These are phyloP conservation scores for Ceratobasidium papillatum DNA, from an alignment of 1,284 basidiomycete genomes.

Conservation along the genomic window DNA sequence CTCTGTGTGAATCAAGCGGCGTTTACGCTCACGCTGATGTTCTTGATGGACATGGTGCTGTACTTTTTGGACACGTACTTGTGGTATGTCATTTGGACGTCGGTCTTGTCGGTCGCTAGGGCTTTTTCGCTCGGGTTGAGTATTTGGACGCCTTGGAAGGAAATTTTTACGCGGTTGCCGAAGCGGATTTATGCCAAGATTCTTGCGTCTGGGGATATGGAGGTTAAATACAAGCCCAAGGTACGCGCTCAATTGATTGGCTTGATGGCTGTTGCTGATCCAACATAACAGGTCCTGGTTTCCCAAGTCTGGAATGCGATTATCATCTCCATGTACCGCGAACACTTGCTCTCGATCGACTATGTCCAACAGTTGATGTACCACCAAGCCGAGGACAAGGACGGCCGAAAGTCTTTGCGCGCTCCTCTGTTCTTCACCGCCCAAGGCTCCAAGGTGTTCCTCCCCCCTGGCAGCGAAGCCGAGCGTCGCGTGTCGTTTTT, in stretches of 20 bases:
- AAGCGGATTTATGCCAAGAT: conserved; percentile 96
- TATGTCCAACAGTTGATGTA: conserved; percentile 95
- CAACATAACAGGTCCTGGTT: conserved; percentile 77
- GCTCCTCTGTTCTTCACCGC: conserved; percentile 96
- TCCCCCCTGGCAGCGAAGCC: conserved; percentile 91
- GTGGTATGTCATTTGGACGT: conserved; percentile 98
- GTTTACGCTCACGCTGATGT: conserved; percentile 95
- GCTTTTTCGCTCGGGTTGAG: conserved; percentile 91
- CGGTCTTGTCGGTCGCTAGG: conserved; percentile 88
- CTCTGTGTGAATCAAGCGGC: conserved; percentile 90
- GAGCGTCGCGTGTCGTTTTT: conserved; percentile 97
- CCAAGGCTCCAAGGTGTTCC: conserved; percentile 92
- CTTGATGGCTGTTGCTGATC: neutral
- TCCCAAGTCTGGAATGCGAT: conserved; percentile 99
- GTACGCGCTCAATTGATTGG: conserved; percentile 55
- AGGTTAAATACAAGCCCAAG: conserved; percentile 97
- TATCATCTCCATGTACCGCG: conserved; percentile 99
- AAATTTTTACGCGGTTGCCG: conserved; percentile 91
- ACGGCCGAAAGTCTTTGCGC: conserved; percentile 86
- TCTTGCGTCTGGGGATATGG: conserved; percentile 91
- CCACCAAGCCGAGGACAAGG: conserved; percentile 86
- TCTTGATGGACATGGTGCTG: conserved; percentile 91
- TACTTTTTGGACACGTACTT: conserved; percentile 98
- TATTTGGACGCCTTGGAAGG: conserved; percentile 98
- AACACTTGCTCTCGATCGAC: conserved; percentile 93